Evolutionary conservation across 441 rosid species (phyloP).

Genomic region (Biscutella laevigata): DNA sequence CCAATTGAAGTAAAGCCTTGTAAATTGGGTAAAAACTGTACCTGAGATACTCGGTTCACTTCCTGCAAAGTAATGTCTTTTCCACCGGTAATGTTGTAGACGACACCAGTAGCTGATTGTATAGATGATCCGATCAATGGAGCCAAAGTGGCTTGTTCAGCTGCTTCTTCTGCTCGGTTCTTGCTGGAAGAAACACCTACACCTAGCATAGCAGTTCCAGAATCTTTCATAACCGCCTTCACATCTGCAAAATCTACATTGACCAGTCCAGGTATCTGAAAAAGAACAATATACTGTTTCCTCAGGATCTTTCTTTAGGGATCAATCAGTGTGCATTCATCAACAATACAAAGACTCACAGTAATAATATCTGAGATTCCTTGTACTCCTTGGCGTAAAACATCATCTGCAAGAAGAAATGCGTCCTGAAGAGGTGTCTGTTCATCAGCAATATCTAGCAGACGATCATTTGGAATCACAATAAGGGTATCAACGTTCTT

Average conservation of each 20-base stretch:
- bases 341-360: conserved; percentile 37
- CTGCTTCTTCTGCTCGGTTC: conserved; percentile 98
- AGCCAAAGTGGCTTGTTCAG: conserved; percentile 93
- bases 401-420: conserved; percentile 96
- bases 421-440: conserved; percentile 97
- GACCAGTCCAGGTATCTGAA: conserved; percentile 89
- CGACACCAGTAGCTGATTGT: conserved; percentile 94
- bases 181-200: conserved; percentile 95
- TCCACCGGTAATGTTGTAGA: conserved; percentile 93
- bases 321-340: conserved; percentile 1
- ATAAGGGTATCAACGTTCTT: conserved; percentile 92
- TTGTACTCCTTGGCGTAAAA: conserved; percentile 94
- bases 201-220: conserved; percentile 98
- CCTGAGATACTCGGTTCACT: conserved; percentile 97
- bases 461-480: conserved; percentile 91
- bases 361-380: conserved; percentile 97
- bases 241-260: conserved; percentile 98
- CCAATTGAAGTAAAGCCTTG: background rate
- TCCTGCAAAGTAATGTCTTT: conserved; percentile 95
- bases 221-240: conserved; percentile 88
- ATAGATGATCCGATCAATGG: conserved; percentile 94
- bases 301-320: background rate
- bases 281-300: background rate
- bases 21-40: conserved; percentile 12
- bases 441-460: conserved; percentile 94